Conservation (phyloP, 1,139 yeast species). For the Saccharomycopsis phalli region DNA sequence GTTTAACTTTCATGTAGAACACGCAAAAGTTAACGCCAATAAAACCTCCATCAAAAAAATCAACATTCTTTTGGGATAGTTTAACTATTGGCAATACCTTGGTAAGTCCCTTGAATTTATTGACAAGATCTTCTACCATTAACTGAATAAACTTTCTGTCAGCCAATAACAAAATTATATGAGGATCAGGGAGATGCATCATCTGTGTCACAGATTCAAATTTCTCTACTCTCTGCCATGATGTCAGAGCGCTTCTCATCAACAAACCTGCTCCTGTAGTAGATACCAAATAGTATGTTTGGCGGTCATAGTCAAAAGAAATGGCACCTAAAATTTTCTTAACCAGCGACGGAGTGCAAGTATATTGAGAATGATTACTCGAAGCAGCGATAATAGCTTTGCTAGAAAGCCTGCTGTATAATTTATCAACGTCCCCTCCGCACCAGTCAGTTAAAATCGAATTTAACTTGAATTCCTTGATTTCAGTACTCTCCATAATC, state of each 20-base stretch:
- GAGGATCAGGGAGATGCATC: conserved; percentile 13
- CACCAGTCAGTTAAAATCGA: conserved; percentile 7
- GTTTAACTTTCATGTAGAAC: conserved; percentile 19
- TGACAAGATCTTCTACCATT: conserved; percentile 5
- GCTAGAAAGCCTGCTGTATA: background rate
- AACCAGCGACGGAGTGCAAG: conserved; percentile 1
- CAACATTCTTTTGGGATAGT: conserved; percentile 16
- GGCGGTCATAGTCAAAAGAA: conserved; percentile 2
- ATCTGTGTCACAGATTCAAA: conserved; percentile 6
- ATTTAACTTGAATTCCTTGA: conserved; percentile 5
- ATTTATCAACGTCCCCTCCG: background rate
- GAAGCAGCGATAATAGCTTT: conserved; percentile 3
- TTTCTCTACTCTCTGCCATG: conserved; percentile 13
- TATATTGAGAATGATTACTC: conserved; percentile 2
- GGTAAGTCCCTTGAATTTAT: background rate
- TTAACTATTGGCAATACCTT: conserved; percentile 3
- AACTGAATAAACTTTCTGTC: conserved; percentile 18
- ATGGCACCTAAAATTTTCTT: conserved; percentile 2
- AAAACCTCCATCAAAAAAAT: conserved; percentile 12
- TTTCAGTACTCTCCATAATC: background rate
- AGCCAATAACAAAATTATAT: conserved; percentile 8
- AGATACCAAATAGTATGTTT: conserved; percentile 10
- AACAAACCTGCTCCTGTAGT: conserved; percentile 12
- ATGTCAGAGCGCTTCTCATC: conserved; percentile 4
- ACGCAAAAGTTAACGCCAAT: conserved; percentile 7